A percentile compares a stretch with the other conserved stretches of the same genome.
Evolutionary conservation across 1,139 yeast genomes (phyloP).

Genomic region (Saccharomycopsis phalli): DNA sequence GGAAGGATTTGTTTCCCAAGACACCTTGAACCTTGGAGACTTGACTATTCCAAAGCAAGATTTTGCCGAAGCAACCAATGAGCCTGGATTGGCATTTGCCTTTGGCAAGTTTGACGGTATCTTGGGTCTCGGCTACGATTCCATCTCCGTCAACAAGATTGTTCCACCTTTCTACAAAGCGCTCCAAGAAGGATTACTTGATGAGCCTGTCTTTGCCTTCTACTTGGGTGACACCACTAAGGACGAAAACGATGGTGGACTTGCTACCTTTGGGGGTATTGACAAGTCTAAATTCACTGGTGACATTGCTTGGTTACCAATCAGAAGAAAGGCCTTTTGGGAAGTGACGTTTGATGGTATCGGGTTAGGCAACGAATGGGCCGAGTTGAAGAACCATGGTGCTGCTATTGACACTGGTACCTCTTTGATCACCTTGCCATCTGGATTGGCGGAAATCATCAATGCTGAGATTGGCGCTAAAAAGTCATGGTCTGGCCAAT

Average conservation of each 20-base stretch:
- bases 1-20: constrained; percentile 87
- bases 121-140: constrained; percentile 85
- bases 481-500: constrained; percentile 96
- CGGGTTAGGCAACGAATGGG: constrained; percentile 85
- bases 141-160: constrained; percentile 78
- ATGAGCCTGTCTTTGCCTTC: constrained; percentile 79
- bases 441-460: constrained; percentile 88
- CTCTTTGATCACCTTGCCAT: constrained; percentile 87
- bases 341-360: constrained; percentile 89
- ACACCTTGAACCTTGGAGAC: constrained; percentile 71
- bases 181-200: constrained; percentile 67
- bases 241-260: constrained; percentile 65
- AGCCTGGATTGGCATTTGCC: constrained; percentile 96
- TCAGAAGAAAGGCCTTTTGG: constrained; percentile 99
- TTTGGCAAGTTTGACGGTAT: constrained; percentile 98
- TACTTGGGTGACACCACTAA: constrained; percentile 74
- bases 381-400: constrained; percentile 73
- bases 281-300: constrained; percentile 71
- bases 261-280: constrained; percentile 90
- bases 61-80: constrained; percentile 94
- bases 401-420: constrained; percentile 99
- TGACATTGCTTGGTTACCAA: constrained; percentile 87
- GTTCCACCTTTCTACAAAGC: constrained; percentile 95
- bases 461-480: constrained; percentile 95
- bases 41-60: constrained; percentile 78